Conservation (phyloP, 176 grass and related monocot genomes). For the Carex myosuroides region DNA sequence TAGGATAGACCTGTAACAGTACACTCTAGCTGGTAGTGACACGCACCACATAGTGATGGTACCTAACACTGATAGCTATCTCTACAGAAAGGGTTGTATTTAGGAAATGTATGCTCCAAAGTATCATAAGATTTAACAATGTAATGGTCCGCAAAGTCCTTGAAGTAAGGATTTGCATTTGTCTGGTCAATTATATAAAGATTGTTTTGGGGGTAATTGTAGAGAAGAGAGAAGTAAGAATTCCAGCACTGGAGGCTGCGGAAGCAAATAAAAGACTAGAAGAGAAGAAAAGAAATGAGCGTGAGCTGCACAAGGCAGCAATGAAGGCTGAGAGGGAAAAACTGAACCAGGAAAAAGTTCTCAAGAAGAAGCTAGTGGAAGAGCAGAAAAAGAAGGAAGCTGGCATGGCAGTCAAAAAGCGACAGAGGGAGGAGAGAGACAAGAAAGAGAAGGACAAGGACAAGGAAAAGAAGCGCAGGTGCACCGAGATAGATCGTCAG, state of each 20-base stretch:
- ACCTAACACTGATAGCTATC: not conserved
- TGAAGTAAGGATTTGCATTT: not conserved
- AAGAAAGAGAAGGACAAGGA: constrained; percentile 56
- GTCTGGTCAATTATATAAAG: not conserved
- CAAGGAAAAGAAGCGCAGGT: constrained; percentile 37
- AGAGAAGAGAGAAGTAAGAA: constrained; percentile 89
- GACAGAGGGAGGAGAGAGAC: constrained; percentile 54
- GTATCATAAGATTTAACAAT: not conserved
- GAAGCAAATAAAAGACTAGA: constrained; percentile 81
- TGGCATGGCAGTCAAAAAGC: constrained; percentile 55
- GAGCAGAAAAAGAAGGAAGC: constrained; percentile 59
- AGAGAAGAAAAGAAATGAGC: constrained; percentile 79
- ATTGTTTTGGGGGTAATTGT: constrained; percentile 7
- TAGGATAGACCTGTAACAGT: not conserved
- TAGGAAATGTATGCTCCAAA: not conserved
- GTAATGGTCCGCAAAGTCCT: not conserved
- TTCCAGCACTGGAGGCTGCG: constrained; percentile 84
- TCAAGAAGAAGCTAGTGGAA: constrained; percentile 61
- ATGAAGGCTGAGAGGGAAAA: constrained; percentile 64
- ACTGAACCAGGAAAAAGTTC: constrained; percentile 64
- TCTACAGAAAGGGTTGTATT: not conserved
- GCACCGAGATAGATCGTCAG: constrained; percentile 26
- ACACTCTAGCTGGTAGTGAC: not conserved
- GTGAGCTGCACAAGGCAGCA: constrained; percentile 71
- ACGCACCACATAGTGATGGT: not conserved